Percentiles rank a stretch among this genome's conserved stretches.
Conservation (phyloP, 1,139 yeast species). For the Taiozyma onychis region DNA sequence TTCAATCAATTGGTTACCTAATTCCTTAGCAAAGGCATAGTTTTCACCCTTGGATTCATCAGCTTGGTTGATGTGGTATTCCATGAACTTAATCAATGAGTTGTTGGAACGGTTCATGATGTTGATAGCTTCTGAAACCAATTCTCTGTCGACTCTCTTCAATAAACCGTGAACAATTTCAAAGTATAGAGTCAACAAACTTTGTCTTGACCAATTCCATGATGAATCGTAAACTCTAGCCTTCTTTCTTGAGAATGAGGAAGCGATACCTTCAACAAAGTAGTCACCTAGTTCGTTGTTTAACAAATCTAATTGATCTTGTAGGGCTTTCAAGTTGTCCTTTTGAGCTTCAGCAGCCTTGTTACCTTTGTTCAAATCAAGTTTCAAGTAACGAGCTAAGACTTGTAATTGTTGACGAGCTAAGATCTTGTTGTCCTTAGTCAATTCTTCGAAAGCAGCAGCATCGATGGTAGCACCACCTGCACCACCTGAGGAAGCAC, state of each 20-base stretch:
- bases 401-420: conserved; percentile 96
- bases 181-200: conserved; percentile 86
- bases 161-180: conserved; percentile 94
- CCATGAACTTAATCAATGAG: conserved; percentile 91
- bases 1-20: conserved; percentile 91
- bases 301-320: conserved; percentile 89
- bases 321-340: conserved; percentile 78
- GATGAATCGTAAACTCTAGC: conserved; percentile 96
- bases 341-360: conserved; percentile 82
- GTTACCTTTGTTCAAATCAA: conserved; percentile 88
- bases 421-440: conserved; percentile 81
- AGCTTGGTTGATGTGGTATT: conserved; percentile 90
- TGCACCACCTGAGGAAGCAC: conserved; percentile 51
- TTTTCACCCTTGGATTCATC: conserved; percentile 86
- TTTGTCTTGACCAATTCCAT: conserved; percentile 99
- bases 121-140: conserved; percentile 92
- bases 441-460: conserved; percentile 92
- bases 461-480: conserved; percentile 92
- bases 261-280: conserved; percentile 86
- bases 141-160: conserved; percentile 84
- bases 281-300: conserved; percentile 93
- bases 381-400: conserved; percentile 88
- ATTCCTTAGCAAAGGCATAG: conserved; percentile 79
- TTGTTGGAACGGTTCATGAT: conserved; percentile 98
- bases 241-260: conserved; percentile 85